A percentile compares a stretch with the other conserved stretches of the same genome.
phyloP scores from a whole-genome alignment of 352 stramenopile genomes.

The Pythium grandisporangium region DNA sequence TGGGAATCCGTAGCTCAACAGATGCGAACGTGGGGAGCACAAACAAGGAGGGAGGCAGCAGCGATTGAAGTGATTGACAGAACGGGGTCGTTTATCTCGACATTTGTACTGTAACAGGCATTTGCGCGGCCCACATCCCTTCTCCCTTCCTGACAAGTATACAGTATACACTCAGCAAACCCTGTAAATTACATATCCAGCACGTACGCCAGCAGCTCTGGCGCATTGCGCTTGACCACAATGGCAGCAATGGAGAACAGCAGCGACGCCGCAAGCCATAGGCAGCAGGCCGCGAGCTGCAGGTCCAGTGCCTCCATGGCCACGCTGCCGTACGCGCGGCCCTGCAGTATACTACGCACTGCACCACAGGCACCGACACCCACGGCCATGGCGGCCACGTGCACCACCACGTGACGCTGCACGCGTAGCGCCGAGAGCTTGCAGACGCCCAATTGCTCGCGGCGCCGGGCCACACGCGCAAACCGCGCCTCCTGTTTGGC shows the following conservation, averaged over 20 bases:
- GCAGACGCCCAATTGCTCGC: slow-evolving; percentile 41
- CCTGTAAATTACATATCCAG: slow-evolving; percentile 21
- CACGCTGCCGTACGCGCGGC: slow-evolving; percentile 2
- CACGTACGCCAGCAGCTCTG: slow-evolving; percentile 31
- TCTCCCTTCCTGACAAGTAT: background rate
- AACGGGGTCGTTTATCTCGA: too few relatives aligned
- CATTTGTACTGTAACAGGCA: too few relatives aligned
- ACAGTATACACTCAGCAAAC: background rate
- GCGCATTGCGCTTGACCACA: slow-evolving; percentile 28
- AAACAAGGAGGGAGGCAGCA: too few relatives aligned
- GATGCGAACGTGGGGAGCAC: too few relatives aligned
- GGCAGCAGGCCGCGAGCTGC: slow-evolving; percentile 33
- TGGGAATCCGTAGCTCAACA: background rate
- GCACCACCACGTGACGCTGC: slow-evolving; percentile 27
- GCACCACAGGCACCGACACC: slow-evolving; percentile 22
- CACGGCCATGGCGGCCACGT: slow-evolving; percentile 25
- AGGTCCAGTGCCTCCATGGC: slow-evolving; percentile 20
- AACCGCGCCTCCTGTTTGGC: slow-evolving; percentile 46
- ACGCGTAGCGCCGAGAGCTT: slow-evolving; percentile 47
- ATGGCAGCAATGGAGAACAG: slow-evolving; percentile 26
- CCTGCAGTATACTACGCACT: too few relatives aligned
- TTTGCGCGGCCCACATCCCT: too few relatives aligned
- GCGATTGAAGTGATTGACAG: too few relatives aligned
- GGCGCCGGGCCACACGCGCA: slow-evolving; percentile 42
- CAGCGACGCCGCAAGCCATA: slow-evolving; percentile 28